phyloP scores from a whole-genome alignment of 2,329 filamentous ascomycete species.

The Talaromyces verruculosus region DNA sequence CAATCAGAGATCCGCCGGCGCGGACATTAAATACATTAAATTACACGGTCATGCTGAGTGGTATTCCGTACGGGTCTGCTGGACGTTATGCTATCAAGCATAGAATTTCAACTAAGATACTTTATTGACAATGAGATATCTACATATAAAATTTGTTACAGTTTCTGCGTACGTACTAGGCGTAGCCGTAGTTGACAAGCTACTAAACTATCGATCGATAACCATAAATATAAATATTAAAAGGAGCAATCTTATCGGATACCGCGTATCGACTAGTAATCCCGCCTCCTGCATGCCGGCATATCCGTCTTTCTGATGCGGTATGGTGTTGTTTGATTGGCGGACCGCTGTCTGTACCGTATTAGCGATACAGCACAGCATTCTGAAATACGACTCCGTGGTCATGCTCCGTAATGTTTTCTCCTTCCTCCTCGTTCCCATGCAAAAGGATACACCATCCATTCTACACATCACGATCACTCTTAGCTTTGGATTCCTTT shows the following conservation, averaged over 20 bases:
- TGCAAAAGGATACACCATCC: constrained; percentile 1
- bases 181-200: neutral
- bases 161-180: neutral
- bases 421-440: constrained; percentile 11
- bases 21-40: constrained; percentile 4
- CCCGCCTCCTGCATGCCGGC: constrained; percentile 10
- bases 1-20: constrained; percentile 10
- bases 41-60: constrained; percentile 6
- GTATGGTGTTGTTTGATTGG: constrained; percentile 1
- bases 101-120: neutral
- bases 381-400: constrained; percentile 2
- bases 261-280: constrained; percentile 11
- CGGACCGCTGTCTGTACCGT: constrained; percentile 1
- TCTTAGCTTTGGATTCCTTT: neutral
- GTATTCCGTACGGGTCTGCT: neutral
- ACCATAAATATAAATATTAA: neutral
- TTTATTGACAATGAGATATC: neutral
- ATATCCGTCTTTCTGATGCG: neutral
- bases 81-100: neutral
- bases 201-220: constrained; percentile 3
- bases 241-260: constrained; percentile 18
- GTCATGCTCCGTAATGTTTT: constrained; percentile 4
- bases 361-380: constrained; percentile 10
- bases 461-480: neutral
- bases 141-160: neutral